phyloP scores from a whole-genome alignment of 805 yeast species.

The Maudiozyma serrabonitensis region DNA sequence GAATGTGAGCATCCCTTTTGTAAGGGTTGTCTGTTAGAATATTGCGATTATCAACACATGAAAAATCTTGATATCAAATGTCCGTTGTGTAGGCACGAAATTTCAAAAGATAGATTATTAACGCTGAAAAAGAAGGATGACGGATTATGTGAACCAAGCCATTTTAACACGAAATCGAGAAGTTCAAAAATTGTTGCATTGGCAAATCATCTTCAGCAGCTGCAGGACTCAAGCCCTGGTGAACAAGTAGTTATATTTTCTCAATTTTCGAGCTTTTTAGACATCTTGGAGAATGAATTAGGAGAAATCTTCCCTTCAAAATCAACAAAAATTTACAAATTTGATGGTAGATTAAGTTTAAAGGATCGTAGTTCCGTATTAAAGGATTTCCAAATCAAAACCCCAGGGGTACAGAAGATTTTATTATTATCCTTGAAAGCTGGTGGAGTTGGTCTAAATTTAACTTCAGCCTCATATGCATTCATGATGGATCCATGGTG shows the following conservation, averaged over 20 bases:
- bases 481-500: constrained; percentile 97
- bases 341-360: constrained; percentile 73
- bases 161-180: constrained; percentile 30
- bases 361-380: constrained; percentile 55
- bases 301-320: constrained; percentile 34
- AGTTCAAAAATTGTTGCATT: constrained; percentile 71
- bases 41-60: constrained; percentile 54
- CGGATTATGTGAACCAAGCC: constrained; percentile 9
- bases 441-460: constrained; percentile 88
- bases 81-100: constrained; percentile 61
- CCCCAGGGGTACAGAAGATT: constrained; percentile 33
- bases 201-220: constrained; percentile 43
- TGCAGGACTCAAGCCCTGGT: constrained; percentile 47
- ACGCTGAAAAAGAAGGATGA: constrained; percentile 25
- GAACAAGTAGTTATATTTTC: constrained; percentile 83
- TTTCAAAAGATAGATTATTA: constrained; percentile 40
- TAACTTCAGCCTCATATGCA: constrained; percentile 77
- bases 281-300: constrained; percentile 58
- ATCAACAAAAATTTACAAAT: constrained; percentile 41
- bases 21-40: constrained; percentile 59
- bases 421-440: constrained; percentile 73
- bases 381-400: constrained; percentile 38
- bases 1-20: constrained; percentile 81
- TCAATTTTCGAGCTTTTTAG: constrained; percentile 77
- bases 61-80: constrained; percentile 45